Evolutionary conservation across 202 grass and related monocot genomes (phyloP).

Genomic region (Musa balbisiana): DNA sequence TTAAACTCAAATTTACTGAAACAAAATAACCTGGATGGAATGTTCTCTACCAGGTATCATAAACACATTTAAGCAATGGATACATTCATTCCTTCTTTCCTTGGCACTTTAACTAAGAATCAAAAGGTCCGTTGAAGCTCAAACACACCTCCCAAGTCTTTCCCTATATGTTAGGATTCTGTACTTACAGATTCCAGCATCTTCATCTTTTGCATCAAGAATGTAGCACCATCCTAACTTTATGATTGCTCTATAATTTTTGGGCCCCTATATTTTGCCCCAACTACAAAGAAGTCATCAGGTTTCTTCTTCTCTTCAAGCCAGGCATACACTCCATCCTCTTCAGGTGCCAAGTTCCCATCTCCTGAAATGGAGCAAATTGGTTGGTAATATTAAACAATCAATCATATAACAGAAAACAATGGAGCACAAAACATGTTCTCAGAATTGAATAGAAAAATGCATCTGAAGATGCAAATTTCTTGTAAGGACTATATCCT

Average conservation of each 20-base stretch:
- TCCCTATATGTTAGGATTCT: neutral
- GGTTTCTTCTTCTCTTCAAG: conserved; percentile 33
- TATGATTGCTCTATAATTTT: conserved; percentile 33
- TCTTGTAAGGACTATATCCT: too few species aligned
- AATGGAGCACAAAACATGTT: too few species aligned
- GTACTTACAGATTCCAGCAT: conserved; percentile 19
- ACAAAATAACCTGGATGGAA: neutral
- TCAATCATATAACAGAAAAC: neutral
- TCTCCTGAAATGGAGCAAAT: conserved; percentile 26
- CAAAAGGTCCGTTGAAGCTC: neutral
- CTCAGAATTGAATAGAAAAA: too few species aligned
- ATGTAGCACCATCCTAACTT: conserved; percentile 2
- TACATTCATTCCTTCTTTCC: too few species aligned
- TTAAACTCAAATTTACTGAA: neutral
- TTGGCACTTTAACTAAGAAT: too few species aligned
- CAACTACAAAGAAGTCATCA: conserved; percentile 28
- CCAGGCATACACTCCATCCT: conserved; percentile 31
- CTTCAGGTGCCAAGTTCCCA: neutral
- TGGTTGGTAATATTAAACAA: neutral
- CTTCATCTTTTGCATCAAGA: conserved; percentile 9
- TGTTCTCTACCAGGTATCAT: neutral
- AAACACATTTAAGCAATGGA: neutral
- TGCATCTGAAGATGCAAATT: too few species aligned
- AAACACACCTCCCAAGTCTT: neutral
- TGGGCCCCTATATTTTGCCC: conserved; percentile 36